Percentiles rank a stretch among this genome's conserved stretches.
phyloP scores from a whole-genome alignment of 805 yeast genomes.

The Metschnikowia arizonensis region DNA sequence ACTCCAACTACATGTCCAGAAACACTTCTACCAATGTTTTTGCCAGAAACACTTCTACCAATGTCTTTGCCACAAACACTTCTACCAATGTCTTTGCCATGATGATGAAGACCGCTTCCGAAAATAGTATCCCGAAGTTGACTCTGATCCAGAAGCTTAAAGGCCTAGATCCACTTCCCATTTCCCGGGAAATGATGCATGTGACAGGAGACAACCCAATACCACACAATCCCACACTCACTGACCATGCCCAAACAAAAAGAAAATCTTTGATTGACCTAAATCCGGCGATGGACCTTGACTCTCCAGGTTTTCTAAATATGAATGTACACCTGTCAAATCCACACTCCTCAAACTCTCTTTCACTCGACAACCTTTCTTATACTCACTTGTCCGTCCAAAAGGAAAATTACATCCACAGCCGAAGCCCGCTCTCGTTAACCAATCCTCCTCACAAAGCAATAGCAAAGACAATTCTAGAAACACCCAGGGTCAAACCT shows the following conservation, averaged over 20 bases:
- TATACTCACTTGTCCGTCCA: not conserved
- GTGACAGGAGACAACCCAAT: constrained; percentile 15
- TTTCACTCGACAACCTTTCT: no score
- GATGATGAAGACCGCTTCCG: constrained; percentile 35
- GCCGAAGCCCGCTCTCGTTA: constrained; percentile 1
- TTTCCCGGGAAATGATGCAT: constrained; percentile 31
- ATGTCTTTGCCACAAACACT: constrained; percentile 22
- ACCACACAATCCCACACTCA: not conserved
- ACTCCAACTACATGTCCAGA: no score
- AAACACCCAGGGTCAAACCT: not conserved
- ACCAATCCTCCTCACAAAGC: not conserved
- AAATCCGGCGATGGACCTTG: no score
- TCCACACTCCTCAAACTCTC: no score
- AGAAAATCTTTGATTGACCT: no score
- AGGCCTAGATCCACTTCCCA: constrained; percentile 29
- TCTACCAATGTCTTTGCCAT: constrained; percentile 31
- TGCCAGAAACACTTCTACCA: constrained; percentile 14
- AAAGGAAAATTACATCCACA: not conserved
- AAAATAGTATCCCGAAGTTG: constrained; percentile 21
- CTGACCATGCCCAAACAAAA: not conserved
- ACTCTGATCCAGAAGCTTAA: constrained; percentile 31
- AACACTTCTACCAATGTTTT: constrained; percentile 24
- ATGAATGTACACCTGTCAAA: no score
- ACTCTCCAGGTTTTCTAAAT: no score
- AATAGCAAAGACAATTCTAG: not conserved